Conservation (phyloP, 2,329 filamentous ascomycete species). For the Alternaria burnsii region DNA sequence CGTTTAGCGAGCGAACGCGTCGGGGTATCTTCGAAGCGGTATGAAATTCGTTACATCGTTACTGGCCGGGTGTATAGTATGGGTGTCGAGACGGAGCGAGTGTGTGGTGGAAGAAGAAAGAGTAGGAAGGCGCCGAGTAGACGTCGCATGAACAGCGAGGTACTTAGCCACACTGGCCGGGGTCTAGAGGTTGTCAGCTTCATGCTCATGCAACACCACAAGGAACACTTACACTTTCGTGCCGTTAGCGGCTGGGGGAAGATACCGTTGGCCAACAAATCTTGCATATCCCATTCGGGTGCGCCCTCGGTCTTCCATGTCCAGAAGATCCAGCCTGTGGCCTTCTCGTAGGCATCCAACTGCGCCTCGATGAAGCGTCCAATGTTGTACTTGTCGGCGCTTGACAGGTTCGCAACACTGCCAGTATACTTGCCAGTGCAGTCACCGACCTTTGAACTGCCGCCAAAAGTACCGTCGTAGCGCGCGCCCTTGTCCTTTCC, state of each 20-base stretch:
- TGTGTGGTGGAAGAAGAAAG: constrained; percentile 20
- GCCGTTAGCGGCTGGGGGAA: constrained; percentile 58
- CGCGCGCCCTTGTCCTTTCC: constrained; percentile 57
- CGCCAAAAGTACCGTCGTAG: constrained; percentile 55
- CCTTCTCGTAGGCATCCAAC: constrained; percentile 59
- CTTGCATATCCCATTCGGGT: constrained; percentile 60
- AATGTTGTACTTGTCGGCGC: constrained; percentile 55
- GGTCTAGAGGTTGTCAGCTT: constrained; percentile 33
- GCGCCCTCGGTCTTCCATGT: constrained; percentile 61
- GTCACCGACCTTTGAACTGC: constrained; percentile 52
- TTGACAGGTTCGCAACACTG: constrained; percentile 53
- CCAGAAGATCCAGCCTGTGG: constrained; percentile 61
- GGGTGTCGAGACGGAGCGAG: constrained; percentile 23
- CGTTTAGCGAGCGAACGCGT: constrained; percentile 31
- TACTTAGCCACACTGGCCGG: constrained; percentile 47
- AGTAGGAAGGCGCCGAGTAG: constrained; percentile 10
- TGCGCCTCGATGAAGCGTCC: constrained; percentile 58
- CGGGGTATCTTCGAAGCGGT: constrained; percentile 38
- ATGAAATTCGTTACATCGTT: constrained; percentile 32
- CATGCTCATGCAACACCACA: constrained; percentile 6
- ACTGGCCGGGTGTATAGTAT: constrained; percentile 13
- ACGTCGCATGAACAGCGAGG: constrained; percentile 3
- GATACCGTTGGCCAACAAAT: constrained; percentile 54
- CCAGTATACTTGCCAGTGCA: constrained; percentile 57
- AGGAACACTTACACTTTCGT: constrained; percentile 48